A percentile compares a stretch with the other conserved stretches of the same genome.
These are phyloP conservation scores for Periconia digitata DNA, from an alignment of 2,329 filamentous ascomycete genomes.

Conservation along the genomic window DNA sequence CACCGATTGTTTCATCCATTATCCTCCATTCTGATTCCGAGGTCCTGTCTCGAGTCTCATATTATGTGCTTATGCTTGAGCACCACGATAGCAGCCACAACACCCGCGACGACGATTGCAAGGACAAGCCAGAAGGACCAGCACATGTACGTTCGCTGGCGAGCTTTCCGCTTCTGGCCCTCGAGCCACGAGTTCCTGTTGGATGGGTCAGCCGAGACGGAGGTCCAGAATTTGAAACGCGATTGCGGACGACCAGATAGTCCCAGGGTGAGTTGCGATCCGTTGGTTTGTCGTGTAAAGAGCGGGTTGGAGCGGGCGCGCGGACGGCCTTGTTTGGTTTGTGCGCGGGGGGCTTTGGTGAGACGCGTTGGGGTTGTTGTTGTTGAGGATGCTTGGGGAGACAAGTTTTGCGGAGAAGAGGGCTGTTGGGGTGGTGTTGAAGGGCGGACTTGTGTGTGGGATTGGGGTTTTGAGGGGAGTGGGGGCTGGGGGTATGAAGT, in stretches of 20 bases:
- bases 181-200: slow-evolving; percentile 58
- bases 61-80: slow-evolving; percentile 35
- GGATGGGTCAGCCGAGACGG: slow-evolving; percentile 29
- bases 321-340: slow-evolving; percentile 1
- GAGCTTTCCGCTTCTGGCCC: slow-evolving; percentile 51
- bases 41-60: slow-evolving; percentile 51
- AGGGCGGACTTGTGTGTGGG: slow-evolving; percentile 2
- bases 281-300: slow-evolving; percentile 15
- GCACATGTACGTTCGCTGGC: slow-evolving; percentile 51
- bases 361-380: neutral
- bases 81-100: slow-evolving; percentile 51
- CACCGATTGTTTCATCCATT: too few species aligned
- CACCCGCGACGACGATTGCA: slow-evolving; percentile 47
- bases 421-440: neutral
- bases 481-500: neutral
- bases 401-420: neutral
- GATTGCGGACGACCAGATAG: slow-evolving; percentile 27
- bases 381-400: slow-evolving; percentile 2
- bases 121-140: slow-evolving; percentile 52
- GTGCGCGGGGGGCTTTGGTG: slow-evolving; percentile 11
- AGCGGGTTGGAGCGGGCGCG: slow-evolving; percentile 3
- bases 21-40: neutral
- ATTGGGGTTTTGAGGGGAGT: slow-evolving; percentile 4
- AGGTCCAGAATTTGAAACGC: slow-evolving; percentile 37
- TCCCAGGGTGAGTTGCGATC: slow-evolving; percentile 22